Evolutionary conservation across 2,329 filamentous ascomycete genomes (phyloP).

Genomic region (Massarina eburnea): DNA sequence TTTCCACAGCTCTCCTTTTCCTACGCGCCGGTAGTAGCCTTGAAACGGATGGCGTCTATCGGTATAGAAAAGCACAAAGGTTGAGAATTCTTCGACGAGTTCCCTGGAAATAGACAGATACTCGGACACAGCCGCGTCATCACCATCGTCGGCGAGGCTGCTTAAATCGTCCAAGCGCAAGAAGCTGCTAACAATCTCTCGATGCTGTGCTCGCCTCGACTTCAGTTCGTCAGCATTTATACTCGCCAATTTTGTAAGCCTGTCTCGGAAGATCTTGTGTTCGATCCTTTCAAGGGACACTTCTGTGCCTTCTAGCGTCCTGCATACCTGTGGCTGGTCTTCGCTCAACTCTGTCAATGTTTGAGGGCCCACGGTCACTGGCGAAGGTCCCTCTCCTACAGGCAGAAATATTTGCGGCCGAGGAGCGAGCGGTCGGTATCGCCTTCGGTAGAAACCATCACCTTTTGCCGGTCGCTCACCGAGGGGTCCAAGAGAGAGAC

Average conservation of each 20-base stretch:
- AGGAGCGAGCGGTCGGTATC: constrained; percentile 12
- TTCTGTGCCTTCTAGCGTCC: constrained; percentile 30
- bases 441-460: constrained; percentile 26
- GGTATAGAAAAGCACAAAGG: constrained; percentile 60
- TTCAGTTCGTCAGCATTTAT: constrained; percentile 46
- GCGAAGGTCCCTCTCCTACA: constrained; percentile 13
- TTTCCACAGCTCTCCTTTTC: constrained; percentile 36
- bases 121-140: constrained; percentile 53
- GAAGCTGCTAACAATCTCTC: constrained; percentile 44
- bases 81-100: constrained; percentile 62
- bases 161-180: constrained; percentile 49
- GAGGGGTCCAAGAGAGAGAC: constrained; percentile 12
- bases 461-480: constrained; percentile 29
- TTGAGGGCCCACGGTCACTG: background rate
- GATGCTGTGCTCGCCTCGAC: constrained; percentile 36
- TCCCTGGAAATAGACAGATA: constrained; percentile 62
- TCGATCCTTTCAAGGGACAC: constrained; percentile 32
- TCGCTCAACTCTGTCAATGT: background rate
- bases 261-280: constrained; percentile 30
- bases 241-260: constrained; percentile 27
- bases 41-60: constrained; percentile 49
- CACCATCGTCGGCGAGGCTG: constrained; percentile 50
- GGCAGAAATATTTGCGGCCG: constrained; percentile 33
- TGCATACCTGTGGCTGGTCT: constrained; percentile 6
- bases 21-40: constrained; percentile 39